These are phyloP conservation scores for Aspergillus eucalypticola DNA, from an alignment of 2,329 filamentous ascomycete species.

Conservation along the genomic window DNA sequence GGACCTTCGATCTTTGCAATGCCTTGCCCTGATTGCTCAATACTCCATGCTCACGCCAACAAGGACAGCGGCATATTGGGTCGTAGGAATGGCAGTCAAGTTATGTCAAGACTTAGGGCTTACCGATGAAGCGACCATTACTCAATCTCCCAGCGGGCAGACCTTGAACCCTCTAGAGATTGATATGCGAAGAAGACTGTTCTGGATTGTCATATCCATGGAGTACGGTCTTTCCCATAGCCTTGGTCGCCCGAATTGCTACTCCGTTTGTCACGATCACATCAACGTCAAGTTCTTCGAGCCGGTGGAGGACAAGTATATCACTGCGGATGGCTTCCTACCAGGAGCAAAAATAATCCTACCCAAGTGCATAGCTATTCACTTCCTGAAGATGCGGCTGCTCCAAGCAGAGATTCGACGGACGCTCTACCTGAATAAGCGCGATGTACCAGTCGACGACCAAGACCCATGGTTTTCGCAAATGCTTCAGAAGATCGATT, in stretches of 20 bases:
- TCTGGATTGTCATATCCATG: conserved; percentile 86
- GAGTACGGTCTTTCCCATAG: conserved; percentile 85
- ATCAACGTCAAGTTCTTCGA: conserved; percentile 86
- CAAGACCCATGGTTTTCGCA: conserved; percentile 81
- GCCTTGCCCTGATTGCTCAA: conserved; percentile 80
- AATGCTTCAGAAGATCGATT: conserved; percentile 75
- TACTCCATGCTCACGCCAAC: conserved; percentile 93
- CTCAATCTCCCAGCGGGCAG: conserved; percentile 59
- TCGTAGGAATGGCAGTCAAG: conserved; percentile 82
- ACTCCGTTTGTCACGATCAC: conserved; percentile 77
- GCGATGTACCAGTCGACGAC: conserved; percentile 72
- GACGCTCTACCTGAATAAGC: conserved; percentile 81
- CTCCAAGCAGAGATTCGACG: conserved; percentile 85
- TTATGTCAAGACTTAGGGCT: conserved; percentile 87
- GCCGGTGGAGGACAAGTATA: conserved; percentile 77
- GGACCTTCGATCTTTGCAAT: conserved; percentile 87
- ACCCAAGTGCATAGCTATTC: conserved; percentile 85
- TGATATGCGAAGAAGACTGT: conserved; percentile 84
- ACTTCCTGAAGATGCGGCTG: conserved; percentile 89
- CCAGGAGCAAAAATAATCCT: conserved; percentile 69
- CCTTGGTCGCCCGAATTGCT: conserved; percentile 82
- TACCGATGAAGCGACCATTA: conserved; percentile 85
- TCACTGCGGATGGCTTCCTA: conserved; percentile 73
- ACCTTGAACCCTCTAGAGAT: conserved; percentile 71
- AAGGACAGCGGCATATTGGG: conserved; percentile 87